Percentiles rank a stretch among this genome's conserved stretches.
Evolutionary conservation across 2,329 filamentous ascomycete genomes (phyloP).

Genomic region (Pseudogymnoascus sp.): DNA sequence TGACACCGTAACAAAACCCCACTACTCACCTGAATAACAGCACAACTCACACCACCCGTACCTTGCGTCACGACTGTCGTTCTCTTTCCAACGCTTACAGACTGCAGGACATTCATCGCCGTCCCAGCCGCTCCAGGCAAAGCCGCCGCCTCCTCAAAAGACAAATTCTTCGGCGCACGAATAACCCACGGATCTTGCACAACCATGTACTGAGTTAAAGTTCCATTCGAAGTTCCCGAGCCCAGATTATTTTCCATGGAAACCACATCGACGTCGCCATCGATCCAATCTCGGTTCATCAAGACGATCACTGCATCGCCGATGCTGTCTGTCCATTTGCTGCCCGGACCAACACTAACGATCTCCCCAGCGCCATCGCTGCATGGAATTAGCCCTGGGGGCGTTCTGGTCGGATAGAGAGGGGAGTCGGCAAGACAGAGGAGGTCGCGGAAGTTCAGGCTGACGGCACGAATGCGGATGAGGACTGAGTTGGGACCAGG

Average conservation of each 20-base stretch:
- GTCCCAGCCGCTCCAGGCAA: conserved; percentile 44
- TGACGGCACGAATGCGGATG: conserved; percentile 24
- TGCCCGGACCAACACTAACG: conserved; percentile 23
- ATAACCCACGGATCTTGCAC: conserved; percentile 37
- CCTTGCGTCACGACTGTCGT: conserved; percentile 34
- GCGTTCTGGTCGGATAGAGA: conserved; percentile 11
- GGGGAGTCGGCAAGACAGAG: conserved; percentile 16
- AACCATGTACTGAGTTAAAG: conserved; percentile 29
- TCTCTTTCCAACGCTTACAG: conserved; percentile 29
- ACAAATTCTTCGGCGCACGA: conserved; percentile 34
- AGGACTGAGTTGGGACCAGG: conserved; percentile 42
- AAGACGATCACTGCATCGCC: conserved; percentile 16
- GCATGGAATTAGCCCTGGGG: conserved; percentile 13
- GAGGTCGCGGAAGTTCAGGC: conserved; percentile 25
- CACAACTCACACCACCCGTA: conserved; percentile 35
- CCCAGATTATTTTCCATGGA: conserved; percentile 33
- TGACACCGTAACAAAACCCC: neutral
- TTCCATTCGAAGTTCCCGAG: neutral
- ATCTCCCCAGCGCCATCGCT: conserved; percentile 47
- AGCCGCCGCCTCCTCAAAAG: conserved; percentile 38
- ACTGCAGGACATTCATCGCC: conserved; percentile 46
- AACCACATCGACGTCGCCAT: conserved; percentile 37
- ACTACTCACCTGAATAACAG: conserved; percentile 27
- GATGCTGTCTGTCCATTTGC: conserved; percentile 2
- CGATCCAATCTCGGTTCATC: conserved; percentile 36